Evolutionary conservation across 2,329 filamentous ascomycete genomes (phyloP).

Genomic region (Sporothrix mexicana): DNA sequence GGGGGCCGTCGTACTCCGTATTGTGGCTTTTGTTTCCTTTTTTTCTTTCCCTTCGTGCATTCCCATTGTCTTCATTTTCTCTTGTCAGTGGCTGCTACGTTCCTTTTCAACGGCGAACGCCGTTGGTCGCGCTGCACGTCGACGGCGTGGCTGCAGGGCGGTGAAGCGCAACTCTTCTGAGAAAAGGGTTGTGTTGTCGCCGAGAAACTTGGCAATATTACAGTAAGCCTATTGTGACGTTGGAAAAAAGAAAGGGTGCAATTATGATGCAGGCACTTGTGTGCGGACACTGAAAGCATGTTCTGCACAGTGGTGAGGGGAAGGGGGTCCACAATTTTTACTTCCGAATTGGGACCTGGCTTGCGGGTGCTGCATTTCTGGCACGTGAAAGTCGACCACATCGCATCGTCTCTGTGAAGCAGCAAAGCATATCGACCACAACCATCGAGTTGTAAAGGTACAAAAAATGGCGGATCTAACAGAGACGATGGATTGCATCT

Average conservation of each 20-base stretch:
- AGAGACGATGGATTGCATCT: background rate
- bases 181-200: background rate
- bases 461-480: background rate
- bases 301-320: too few relatives aligned
- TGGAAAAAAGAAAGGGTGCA: background rate
- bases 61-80: background rate
- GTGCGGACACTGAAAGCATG: background rate
- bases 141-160: background rate
- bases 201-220: slow-evolving; percentile 25
- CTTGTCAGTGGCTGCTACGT: background rate
- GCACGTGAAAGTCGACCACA: slow-evolving; percentile 20
- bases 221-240: background rate
- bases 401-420: background rate
- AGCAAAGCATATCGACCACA: background rate
- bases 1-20: background rate
- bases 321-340: background rate
- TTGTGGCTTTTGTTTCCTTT: background rate
- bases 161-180: background rate
- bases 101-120: background rate
- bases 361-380: background rate
- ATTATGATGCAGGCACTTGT: slow-evolving; percentile 18
- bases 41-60: background rate
- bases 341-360: background rate
- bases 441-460: background rate
- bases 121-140: background rate